Evolutionary conservation across 169 alveolate species (phyloP).

Genomic region (Plasmodium cynomolgi): DNA sequence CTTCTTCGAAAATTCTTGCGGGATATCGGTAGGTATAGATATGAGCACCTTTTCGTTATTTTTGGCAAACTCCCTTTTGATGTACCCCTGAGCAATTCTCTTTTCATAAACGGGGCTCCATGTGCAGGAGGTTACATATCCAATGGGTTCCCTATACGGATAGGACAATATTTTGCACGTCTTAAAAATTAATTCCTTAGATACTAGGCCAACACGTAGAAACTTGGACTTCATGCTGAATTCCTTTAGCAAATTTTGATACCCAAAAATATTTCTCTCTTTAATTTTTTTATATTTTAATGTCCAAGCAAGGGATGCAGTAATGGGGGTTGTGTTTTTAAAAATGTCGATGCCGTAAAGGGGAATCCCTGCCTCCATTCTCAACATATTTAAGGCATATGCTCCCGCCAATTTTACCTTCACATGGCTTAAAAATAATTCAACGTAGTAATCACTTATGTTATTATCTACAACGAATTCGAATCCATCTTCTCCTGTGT

Average conservation of each 20-base stretch:
- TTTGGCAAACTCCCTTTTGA: conserved; percentile 75
- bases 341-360: conserved; percentile 79
- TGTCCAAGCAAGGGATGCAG: conserved; percentile 83
- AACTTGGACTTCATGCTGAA: conserved; percentile 51
- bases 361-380: conserved; percentile 85
- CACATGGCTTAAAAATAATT: conserved; percentile 73
- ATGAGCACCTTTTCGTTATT: conserved; percentile 67
- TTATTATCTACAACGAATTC: conserved; percentile 77
- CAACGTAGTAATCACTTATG: conserved; percentile 18
- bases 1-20: conserved; percentile 60
- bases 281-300: conserved; percentile 79
- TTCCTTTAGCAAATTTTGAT: conserved; percentile 63
- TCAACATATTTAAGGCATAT: conserved; percentile 78
- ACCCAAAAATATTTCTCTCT: conserved; percentile 78
- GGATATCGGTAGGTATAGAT: conserved; percentile 70
- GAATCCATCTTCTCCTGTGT: conserved; percentile 85
- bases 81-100: conserved; percentile 72
- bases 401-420: conserved; percentile 78
- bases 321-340: conserved; percentile 81
- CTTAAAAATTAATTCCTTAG: conserved; percentile 64
- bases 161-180: conserved; percentile 71
- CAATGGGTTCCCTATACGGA: conserved; percentile 71
- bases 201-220: conserved; percentile 58
- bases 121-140: conserved; percentile 72
- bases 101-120: conserved; percentile 74